Evolutionary conservation across 257 asterid species (phyloP), one percentile per base, ranked within the genome.

Genomic region (Solanum sejunctum): DNA sequence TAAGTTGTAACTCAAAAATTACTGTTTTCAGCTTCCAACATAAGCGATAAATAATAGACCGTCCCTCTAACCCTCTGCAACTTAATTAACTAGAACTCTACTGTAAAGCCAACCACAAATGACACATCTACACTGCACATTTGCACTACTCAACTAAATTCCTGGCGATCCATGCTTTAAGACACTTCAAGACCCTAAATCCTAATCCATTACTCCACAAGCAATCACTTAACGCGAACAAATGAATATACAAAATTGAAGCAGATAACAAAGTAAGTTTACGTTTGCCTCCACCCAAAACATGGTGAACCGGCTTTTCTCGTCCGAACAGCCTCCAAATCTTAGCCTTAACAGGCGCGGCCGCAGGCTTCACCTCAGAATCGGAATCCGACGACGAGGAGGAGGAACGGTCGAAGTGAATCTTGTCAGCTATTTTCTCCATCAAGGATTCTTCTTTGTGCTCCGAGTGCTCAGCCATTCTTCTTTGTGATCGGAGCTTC

Each of bases 251-350:
- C 10, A 51, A 70, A 49, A 66, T 78, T 36, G n/a, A 71, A n/a
- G 26, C 28, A 54, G 32, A 75, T n/a, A 57, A 52, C 72, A 57
- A 56, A 86, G 58, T 63, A n/a, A 43, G 10, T 43, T 72, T 89
- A 95, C 98, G 94, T 88, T 92, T 93, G 85, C 97, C 97, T 56
- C 98, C 98, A 49, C 94, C 97, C 39, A 94, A 90, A 77, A 90
- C 95, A 88, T 90, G 86, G 91, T 94, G 97, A 83, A 93, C 93
- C 13, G 98, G 94, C 84, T 88, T 94, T 67, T 93, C 93, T 58
- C 94, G 88, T 71, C 94, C 93, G 67, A 95, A 93, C 85, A 92
- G 81, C 2, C 93, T 90, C 82, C 41, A 85, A 81, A 86, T 54
- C 93, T 88, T 89, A 28, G 45, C 84, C 91, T 92, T 93, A 13